Base-by-base conservation (phyloP, 345 rosid species). In the Eucalyptus victrix region DNA sequence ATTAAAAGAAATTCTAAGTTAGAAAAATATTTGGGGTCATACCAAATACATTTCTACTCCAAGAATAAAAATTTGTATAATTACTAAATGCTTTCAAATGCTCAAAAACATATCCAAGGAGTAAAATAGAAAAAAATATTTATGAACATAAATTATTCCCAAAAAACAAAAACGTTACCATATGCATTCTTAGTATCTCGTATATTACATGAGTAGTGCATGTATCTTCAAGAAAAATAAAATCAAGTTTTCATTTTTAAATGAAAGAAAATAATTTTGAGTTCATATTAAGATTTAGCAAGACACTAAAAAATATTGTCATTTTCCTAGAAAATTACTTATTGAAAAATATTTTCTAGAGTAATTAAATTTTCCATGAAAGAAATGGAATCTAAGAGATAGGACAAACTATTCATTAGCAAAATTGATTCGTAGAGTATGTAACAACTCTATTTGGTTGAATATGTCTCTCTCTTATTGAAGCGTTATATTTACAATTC, bases 1-100 rank as follows among this genome's bases (percentile, higher is more conserved):
- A 53, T 19, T 19, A 19, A 53, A 8, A 0, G 2, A 53, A 53
- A 19, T 53, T 53, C 2, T 53, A 1, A 53, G 23, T 18, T 18
- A 51, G 1, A 53, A 53, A 53, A 53, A 19, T 53, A 53, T 53
- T 53, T 19, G 24, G 56, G 56, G 5, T 53, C 11, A 53, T 53
- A 53, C 24, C 10, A 53, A 53, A 53, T 53, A 8, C 26, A 53
- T 53, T 53, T 53, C 0, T 53, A 1, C 58, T 3, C 0, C 0
- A 11, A 53, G 58, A 53, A 19, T 0, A 53, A 0, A 53, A 53
- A 19, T 8, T 53, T 53, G 58, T 21, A 53, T 26, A 53, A 53
- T 3, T 53, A 8, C 0, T 53, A 53, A 53, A 53, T 0, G 5
- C 2, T 10, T 53, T 53, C 11, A 53, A 53, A 53, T 53, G 58